These are phyloP conservation scores for Warburgia ugandensis DNA, from an alignment of 164 flowering plant species.

Conservation along the genomic window DNA sequence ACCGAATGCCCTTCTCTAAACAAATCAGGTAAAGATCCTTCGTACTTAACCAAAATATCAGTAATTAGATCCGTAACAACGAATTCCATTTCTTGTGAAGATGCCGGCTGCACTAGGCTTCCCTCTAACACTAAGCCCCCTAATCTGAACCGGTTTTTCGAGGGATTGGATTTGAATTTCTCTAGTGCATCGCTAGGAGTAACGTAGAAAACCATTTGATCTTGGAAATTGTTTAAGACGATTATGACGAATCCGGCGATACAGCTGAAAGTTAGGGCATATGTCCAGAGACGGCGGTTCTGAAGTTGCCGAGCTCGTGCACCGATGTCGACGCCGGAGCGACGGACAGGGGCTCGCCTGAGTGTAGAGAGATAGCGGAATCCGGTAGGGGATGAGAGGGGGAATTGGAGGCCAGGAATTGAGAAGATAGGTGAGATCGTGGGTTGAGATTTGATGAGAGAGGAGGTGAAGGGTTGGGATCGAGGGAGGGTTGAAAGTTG, in stretches of 20 bases:
- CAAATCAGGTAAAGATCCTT: conserved; percentile 80
- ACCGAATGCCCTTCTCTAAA: conserved; percentile 92
- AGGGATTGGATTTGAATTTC: conserved; percentile 44
- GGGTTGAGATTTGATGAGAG: conserved; percentile 1
- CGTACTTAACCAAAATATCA: conserved; percentile 61
- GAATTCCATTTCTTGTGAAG: conserved; percentile 68
- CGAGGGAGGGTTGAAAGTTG: background rate
- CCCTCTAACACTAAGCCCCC: conserved; percentile 89
- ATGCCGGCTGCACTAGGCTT: conserved; percentile 48
- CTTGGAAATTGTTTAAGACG: conserved; percentile 68
- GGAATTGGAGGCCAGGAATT: conserved; percentile 3
- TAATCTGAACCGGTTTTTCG: conserved; percentile 54
- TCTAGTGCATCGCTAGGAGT: conserved; percentile 78
- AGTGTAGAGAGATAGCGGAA: conserved; percentile 49
- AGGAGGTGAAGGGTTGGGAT: background rate
- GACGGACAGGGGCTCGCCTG: conserved; percentile 33
- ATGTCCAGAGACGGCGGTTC: conserved; percentile 83
- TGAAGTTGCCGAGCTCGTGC: conserved; percentile 81
- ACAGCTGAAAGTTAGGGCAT: conserved; percentile 70
- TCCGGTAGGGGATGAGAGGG: conserved; percentile 8
- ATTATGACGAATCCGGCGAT: conserved; percentile 65
- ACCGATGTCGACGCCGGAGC: conserved; percentile 48
- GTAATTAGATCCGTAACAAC: conserved; percentile 75
- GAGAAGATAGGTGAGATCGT: background rate
- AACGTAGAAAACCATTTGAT: conserved; percentile 73